These are phyloP conservation scores for Fusarium sp. DNA, from an alignment of 2,329 filamentous ascomycete genomes.

Conservation along the genomic window DNA sequence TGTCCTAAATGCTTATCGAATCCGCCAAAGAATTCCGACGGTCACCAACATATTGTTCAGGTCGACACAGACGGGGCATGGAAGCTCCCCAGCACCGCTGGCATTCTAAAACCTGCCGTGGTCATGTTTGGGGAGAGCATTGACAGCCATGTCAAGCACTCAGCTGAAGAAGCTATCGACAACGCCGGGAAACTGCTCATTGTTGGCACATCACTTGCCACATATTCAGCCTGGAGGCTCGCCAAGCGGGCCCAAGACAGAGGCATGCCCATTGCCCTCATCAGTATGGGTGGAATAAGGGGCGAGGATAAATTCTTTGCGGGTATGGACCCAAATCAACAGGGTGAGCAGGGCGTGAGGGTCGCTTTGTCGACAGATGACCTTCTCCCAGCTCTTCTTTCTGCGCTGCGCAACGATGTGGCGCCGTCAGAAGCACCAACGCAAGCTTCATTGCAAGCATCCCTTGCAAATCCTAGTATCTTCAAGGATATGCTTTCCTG, in stretches of 20 bases:
- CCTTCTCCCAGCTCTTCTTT: slow-evolving; percentile 69
- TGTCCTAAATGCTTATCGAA: slow-evolving; percentile 82
- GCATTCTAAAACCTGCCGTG: slow-evolving; percentile 91
- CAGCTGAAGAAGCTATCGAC: slow-evolving; percentile 85
- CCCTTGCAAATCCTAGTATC: slow-evolving; percentile 49
- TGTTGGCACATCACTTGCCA: slow-evolving; percentile 90
- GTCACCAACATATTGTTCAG: slow-evolving; percentile 70
- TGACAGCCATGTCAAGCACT: slow-evolving; percentile 73
- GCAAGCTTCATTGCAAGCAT: slow-evolving; percentile 28
- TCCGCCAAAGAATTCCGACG: slow-evolving; percentile 69
- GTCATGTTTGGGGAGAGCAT: slow-evolving; percentile 98
- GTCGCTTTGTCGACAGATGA: slow-evolving; percentile 70
- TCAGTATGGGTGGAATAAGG: slow-evolving; percentile 88
- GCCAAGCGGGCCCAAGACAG: slow-evolving; percentile 85
- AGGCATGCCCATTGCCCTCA: slow-evolving; percentile 85
- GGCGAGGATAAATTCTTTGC: slow-evolving; percentile 81
- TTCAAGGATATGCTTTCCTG: slow-evolving; percentile 74
- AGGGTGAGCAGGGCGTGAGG: slow-evolving; percentile 66
- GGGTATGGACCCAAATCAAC: slow-evolving; percentile 65
- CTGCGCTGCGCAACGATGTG: slow-evolving; percentile 58
- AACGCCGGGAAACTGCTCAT: slow-evolving; percentile 80
- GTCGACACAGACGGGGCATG: slow-evolving; percentile 86
- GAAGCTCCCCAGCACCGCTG: slow-evolving; percentile 74
- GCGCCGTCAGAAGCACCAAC: slow-evolving; percentile 15
- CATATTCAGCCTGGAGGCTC: slow-evolving; percentile 93